A percentile compares a stretch with the other conserved stretches of the same genome.
These are phyloP conservation scores for Tylopilus plumbeoviolaceoides DNA, from an alignment of 768 basidiomycete genomes.

Conservation along the genomic window DNA sequence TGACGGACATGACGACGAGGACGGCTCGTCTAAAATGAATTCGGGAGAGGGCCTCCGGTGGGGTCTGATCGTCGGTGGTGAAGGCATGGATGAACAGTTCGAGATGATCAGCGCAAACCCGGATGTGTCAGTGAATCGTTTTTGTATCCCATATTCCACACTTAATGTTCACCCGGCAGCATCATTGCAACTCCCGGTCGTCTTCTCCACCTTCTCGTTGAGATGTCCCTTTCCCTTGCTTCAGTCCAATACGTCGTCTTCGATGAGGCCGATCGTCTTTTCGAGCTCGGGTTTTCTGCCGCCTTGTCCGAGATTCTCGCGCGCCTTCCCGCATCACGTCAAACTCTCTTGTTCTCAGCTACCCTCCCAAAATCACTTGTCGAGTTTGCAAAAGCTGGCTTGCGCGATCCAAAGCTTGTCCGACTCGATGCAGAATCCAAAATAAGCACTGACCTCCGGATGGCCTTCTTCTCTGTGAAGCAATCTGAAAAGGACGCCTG, in stretches of 20 bases:
- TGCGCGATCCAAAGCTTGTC: constrained; percentile 90
- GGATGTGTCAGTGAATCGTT: constrained; percentile 69
- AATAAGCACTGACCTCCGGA: constrained; percentile 87
- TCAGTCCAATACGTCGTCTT: constrained; percentile 89
- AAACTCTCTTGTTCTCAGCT: constrained; percentile 94
- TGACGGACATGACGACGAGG: constrained; percentile 50
- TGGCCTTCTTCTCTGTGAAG: constrained; percentile 93
- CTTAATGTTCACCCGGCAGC: constrained; percentile 38
- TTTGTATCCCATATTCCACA: neutral
- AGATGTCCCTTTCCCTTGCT: constrained; percentile 92
- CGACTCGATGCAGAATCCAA: constrained; percentile 96
- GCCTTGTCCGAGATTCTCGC: constrained; percentile 89
- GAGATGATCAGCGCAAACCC: constrained; percentile 93
- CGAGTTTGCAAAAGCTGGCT: constrained; percentile 97
- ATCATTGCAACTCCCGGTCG: constrained; percentile 98
- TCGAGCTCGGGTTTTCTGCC: constrained; percentile 96
- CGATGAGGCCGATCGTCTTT: constrained; percentile 97
- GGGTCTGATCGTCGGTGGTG: constrained; percentile 95
- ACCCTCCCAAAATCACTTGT: constrained; percentile 94
- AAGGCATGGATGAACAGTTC: constrained; percentile 93
- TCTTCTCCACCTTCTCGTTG: constrained; percentile 91
- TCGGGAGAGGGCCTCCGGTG: constrained; percentile 71
- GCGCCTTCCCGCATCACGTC: constrained; percentile 80
- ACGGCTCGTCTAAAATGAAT: constrained; percentile 40
- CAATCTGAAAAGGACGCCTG: constrained; percentile 93